Evolutionary conservation across 2,329 filamentous ascomycete species (phyloP), one percentile per base, ranked within the genome.

Genomic region (Monosporascus sp.): DNA sequence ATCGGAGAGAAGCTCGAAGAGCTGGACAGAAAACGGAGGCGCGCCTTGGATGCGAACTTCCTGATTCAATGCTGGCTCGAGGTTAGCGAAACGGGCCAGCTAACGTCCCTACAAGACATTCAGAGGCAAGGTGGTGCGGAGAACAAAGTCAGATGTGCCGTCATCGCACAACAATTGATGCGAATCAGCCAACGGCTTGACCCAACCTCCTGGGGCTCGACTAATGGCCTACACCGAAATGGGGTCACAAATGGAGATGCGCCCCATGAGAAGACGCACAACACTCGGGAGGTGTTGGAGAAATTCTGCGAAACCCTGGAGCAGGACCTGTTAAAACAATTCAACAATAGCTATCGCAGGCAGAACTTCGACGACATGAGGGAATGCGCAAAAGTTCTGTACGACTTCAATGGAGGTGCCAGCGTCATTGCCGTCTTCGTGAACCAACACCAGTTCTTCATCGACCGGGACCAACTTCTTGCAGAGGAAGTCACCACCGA

Each of bases 391-490:
- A 89, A 89, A 65, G 94, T 97, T 43, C 77, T 99, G 57, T 82
- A 94, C 68, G 94, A 97, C 72, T 99, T 99, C 78, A 96, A 93
- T 69, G 91, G 94, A 50, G 94, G 94, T 50, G 86, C 91, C 53
- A 97, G 92, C 68, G 94, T 97, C 55, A 96, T 97, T 70, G 93
- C 90, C 16, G 80, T 93, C 11, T 99, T 97, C 70, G 93, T 99
- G 66, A 99, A 99, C 68, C 94, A 99, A 70, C 95, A 99, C 72
- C 91, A 96, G 66, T 99, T 99, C 79, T 99, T 99, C 74, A 97
- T 99, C 66, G 94, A 97, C 68, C 82, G 92, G 26, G 94, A 91
- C 61, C 93, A 97, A 69, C 78, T 99, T 53, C 87, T 96, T 49
- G 88, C 87, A 0, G 92, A 96, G 64, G 92, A 96, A 68, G 84